Base-by-base conservation (phyloP, 257 asterid species). In the Plantago major region DNA sequence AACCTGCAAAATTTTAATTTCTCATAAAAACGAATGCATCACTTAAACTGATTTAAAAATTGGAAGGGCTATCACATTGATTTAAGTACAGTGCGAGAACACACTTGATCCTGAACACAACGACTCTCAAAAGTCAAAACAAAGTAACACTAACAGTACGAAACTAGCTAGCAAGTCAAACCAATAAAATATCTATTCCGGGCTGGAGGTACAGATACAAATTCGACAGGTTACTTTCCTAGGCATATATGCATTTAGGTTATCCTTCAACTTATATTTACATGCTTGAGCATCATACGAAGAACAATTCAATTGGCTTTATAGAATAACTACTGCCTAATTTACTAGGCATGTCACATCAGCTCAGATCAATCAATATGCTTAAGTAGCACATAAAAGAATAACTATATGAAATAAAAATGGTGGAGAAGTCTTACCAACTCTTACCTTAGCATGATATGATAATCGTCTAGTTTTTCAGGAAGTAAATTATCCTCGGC, bases 401-500 rank as follows among this genome's bases (percentile, higher is more conserved):
- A 33, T 4, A 4, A 33, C 8, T 33, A 33, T 1, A 33, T 33
- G 40, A 33, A 4, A 1, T 33, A 33, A 1, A 33, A 1, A 1
- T 33, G 40, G 40, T 7, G 40, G 40, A 33, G 40, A 33, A 33
- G 7, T 33, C 40, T 33, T 0, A 86, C 97, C 95, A 33, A 33
- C 6, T 33, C 40, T 33, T 7, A 86, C 97, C 95, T 86, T 68
- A 84, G 63, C 84, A 84, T 71, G 37, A 67, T 64, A 73, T 80
- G 82, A 81, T 74, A 76, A 73, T 82, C 78, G 63, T 89, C 91
- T 70, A 76, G 83, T 64, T 69, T 78, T 28, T 61, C 63, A 62
- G 94, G 94, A 64, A 89, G 84, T 74, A 89, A 65, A 57, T 72
- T 71, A 14, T 89, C 92, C 33, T 10, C 42, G 61, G 76, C 16